Evolutionary conservation across 2,329 filamentous ascomycete genomes (phyloP), one percentile per base, ranked within the genome.

Genomic region (Fusarium oligoseptatum): DNA sequence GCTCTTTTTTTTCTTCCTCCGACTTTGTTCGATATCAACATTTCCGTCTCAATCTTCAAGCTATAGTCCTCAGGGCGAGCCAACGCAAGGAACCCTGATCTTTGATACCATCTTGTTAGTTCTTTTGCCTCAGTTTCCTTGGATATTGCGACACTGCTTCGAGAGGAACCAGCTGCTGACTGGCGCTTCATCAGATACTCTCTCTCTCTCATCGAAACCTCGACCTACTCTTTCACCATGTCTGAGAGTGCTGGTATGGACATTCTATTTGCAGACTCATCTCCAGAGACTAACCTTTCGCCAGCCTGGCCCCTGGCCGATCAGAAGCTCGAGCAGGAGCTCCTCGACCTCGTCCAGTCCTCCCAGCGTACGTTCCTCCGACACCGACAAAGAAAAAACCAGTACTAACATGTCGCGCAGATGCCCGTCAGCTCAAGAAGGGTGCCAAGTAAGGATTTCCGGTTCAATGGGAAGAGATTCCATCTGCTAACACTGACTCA

Each of bases 381-480:
- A 24, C 5, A n/a, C 36, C 60, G 15, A 55, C 55, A 43, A 63
- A 27, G 14, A 27, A 41, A 64, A 63, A 29, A 37, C 48, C 36
- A 50, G 55, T 45, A 14, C 52, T 70, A 58, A 72, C 24, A 9
- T 32, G 4, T 56, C 17, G 29, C 11, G 61, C 57, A 79, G 80
- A 93, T 85, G 88, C 90, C 81, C 89, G 92, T 61, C 94, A 97
- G 88, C 85, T 95, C 76, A 97, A 97, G 89, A 97, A 97, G 88
- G 94, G 94, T 72, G 94, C 94, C 82, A 96, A 55, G 65, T 68
- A 41, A 22, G 48, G n/a, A 6, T 45, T 45, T 24, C 20, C 20
- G 41, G 11, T 11, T 29, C 34, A 22, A 39, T 24, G 10, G 32
- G 56, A 58, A 12, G 29, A n/a, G n/a, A 37, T 39, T 58, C 6